A percentile compares a stretch with the other conserved stretches of the same genome.
Conservation (phyloP, 805 yeast species). For the Teunomyces lycoperdinae region DNA sequence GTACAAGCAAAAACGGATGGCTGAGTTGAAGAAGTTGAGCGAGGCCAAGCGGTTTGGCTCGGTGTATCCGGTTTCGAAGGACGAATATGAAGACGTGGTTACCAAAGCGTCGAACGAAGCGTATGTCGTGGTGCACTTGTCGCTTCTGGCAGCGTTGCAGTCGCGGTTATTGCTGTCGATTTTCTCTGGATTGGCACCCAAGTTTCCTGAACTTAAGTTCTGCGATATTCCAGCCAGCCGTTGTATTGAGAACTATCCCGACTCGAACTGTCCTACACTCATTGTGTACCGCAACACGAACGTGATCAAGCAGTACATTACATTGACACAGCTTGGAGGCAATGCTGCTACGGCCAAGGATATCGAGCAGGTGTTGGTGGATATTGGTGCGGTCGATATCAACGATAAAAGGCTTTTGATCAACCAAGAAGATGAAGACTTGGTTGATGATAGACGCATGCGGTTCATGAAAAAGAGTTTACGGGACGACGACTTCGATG, state of each 20-base stretch:
- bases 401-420: conserved; percentile 64
- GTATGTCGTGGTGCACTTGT: conserved; percentile 77
- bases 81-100: conserved; percentile 83
- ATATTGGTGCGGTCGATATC: conserved; percentile 60
- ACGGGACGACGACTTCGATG: conserved; percentile 36
- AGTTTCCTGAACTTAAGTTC: conserved; percentile 79
- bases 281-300: conserved; percentile 76
- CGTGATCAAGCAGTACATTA: conserved; percentile 76
- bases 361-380: conserved; percentile 69
- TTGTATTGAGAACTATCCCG: conserved; percentile 92
- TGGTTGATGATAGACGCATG: conserved; percentile 49
- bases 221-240: conserved; percentile 89
- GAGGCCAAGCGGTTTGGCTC: conserved; percentile 65
- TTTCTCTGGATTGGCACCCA: conserved; percentile 56
- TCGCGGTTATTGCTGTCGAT: conserved; percentile 66
- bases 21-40: conserved; percentile 64
- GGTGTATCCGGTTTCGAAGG: conserved; percentile 76
- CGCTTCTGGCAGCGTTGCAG: conserved; percentile 66
- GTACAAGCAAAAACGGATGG: conserved; percentile 74
- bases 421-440: conserved; percentile 53
- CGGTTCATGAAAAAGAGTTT: conserved; percentile 59
- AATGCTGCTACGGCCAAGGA: conserved; percentile 68
- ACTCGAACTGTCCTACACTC: conserved; percentile 85
- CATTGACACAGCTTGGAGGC: conserved; percentile 82
- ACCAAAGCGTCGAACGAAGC: conserved; percentile 69